A percentile compares a stretch with the other conserved stretches of the same genome.
phyloP scores from a whole-genome alignment of 176 grass and related monocot genomes.

The Triticum monococcum region DNA sequence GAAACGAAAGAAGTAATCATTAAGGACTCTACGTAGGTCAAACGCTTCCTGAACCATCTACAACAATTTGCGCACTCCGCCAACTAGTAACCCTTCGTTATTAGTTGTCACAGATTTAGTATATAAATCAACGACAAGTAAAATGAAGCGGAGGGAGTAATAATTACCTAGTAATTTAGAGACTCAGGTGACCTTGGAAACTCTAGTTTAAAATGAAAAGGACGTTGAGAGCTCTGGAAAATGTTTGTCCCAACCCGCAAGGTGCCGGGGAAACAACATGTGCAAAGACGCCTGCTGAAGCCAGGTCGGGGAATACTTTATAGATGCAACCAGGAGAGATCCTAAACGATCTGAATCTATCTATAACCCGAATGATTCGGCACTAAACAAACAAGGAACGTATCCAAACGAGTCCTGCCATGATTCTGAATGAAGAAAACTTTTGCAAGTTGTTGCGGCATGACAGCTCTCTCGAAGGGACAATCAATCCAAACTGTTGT shows the following conservation, averaged over 20 bases:
- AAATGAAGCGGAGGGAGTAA: too few relatives aligned
- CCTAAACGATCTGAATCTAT: conserved; percentile 36
- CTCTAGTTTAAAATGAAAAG: neutral
- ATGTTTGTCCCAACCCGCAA: neutral
- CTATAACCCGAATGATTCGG: conserved; percentile 21
- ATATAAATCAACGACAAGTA: too few relatives aligned
- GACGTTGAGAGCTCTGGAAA: neutral
- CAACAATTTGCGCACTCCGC: too few relatives aligned
- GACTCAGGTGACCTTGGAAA: neutral
- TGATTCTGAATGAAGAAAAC: conserved; percentile 7
- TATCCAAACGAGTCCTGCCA: conserved; percentile 1
- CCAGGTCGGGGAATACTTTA: conserved; percentile 2
- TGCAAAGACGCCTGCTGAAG: conserved; percentile 7
- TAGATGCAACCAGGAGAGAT: conserved; percentile 30
- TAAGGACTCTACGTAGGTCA: too few relatives aligned
- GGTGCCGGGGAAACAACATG: conserved; percentile 6
- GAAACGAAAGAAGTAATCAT: too few relatives aligned
- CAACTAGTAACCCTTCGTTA: too few relatives aligned
- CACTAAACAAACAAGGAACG: conserved; percentile 18
- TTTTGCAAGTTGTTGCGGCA: conserved; percentile 27
- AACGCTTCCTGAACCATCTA: too few relatives aligned
- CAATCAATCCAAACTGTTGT: neutral
- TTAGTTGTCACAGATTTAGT: too few relatives aligned
- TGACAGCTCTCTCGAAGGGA: conserved; percentile 15
- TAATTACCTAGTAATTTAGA: too few relatives aligned